Evolutionary conservation across 768 basidiomycete genomes (phyloP), one percentile per base, ranked within the genome.

Genomic region (Gymnopilus junonius): DNA sequence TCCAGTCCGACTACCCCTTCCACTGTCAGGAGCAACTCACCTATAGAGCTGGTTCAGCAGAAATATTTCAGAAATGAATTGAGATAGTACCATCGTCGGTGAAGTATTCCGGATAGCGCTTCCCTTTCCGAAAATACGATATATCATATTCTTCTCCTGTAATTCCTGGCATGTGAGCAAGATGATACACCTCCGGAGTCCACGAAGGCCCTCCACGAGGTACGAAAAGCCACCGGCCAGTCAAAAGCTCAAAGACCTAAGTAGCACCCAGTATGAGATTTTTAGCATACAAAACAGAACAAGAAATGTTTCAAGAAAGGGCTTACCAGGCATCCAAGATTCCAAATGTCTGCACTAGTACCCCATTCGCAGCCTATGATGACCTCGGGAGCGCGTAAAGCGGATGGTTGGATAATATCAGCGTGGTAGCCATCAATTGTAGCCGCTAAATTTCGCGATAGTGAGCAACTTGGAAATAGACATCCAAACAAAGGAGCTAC

Each of bases 331-430:
- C 75, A 76, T 29, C 75, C 75, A 12, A 76, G 53, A 48, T 71
- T 71, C 75, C 75, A 77, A 31, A 77, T 70, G 67, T 77, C 75
- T 4, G 71, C 69, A 40, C 61, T 69, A 3, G 70, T 68, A 20
- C 63, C 65, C 65, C 72, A 75, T 10, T 58, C 64, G 11, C 55
- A 62, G 21, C 67, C 70, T 8, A 74, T 42, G 25, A 75, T 69
- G 23, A 74, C 66, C 59, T 77, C 74, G 12, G 74, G 75, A 12
- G 70, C 65, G 29, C 75, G 74, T 27, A 76, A 62, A 3, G 71
- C 70, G 29, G 40, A 32, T 4, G 70, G 70, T 57, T 71, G 70
- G 45, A 73, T 71, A 17, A 65, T 17, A 8, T 64, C 66, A 12
- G 64, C 40, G 48, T 62, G 61, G 21, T 35, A 54, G 31, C 63